Evolutionary conservation across 148 eudicot species (phyloP), one percentile per base, ranked within the genome.

Genomic region (Rhododendron henanense): DNA sequence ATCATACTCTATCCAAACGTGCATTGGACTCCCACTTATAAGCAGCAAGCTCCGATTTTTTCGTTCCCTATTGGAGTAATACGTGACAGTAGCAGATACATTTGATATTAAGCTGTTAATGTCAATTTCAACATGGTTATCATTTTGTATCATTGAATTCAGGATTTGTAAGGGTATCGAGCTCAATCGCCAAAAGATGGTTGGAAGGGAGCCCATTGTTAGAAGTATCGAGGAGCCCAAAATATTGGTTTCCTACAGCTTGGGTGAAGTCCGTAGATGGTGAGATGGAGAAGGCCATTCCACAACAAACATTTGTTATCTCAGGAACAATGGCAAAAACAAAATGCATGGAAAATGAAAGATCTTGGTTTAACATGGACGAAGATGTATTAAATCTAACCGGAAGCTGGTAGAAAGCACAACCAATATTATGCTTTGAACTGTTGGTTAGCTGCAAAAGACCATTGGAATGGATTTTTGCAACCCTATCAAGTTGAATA

Each of bases 111-210:
- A 65, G 33, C 33, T 25, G 33, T 65, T 65, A 65, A 65, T 11
- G 3, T 65, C 33, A 65, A 65, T 65, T 9, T 33, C 73, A 65
- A 65, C 73, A 65, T 65, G 73, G 33, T 65, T n/a, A 65, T n/a
- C 31, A n/a, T 65, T 65, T 1, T 10, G 13, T 8, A 3, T 65
- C 73, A n/a, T 65, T n/a, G 4, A 90, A 87, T 1, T 28, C 85
- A 47, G 81, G 81, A 63, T 82, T 88, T 78, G 19, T 71, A 10
- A 85, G 8, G 11, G 90, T 86, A 61, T 90, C 91, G 4, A 90
- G 31, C 78, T 88, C 91, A 31, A 90, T 79, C 0, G 88, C 90
- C n/a, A 88, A 78, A 0, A 90, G 55, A 90, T 90, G 90, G 57
- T 90, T 84, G 69, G 87, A 41, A 1, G 50, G 0, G n/a, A 0